Evolutionary conservation across 2,329 filamentous ascomycete genomes (phyloP).

Genomic region (Epichloe baconii): DNA sequence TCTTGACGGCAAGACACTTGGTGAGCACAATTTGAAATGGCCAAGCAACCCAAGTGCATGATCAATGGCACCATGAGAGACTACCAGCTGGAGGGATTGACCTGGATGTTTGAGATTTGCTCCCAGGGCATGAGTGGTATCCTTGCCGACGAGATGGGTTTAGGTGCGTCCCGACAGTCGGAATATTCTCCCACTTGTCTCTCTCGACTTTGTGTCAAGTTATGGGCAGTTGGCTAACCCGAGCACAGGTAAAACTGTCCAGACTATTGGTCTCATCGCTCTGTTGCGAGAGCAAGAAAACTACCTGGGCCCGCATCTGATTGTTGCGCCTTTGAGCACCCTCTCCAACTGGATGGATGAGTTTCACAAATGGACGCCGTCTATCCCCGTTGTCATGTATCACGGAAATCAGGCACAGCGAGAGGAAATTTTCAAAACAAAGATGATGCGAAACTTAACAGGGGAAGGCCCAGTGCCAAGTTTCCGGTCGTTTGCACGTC

Average conservation of each 20-base stretch:
- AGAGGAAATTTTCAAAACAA: constrained; percentile 58
- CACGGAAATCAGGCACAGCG: constrained; percentile 73
- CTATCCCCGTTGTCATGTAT: constrained; percentile 79
- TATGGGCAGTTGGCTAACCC: background rate
- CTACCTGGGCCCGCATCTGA: constrained; percentile 75
- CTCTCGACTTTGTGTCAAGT: background rate
- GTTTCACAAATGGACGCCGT: constrained; percentile 79
- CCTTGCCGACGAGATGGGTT: constrained; percentile 85
- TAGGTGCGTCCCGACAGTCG: constrained; percentile 34
- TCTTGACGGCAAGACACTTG: constrained; percentile 45
- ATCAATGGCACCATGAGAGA: constrained; percentile 82
- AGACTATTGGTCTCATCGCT: constrained; percentile 78
- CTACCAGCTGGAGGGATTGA: constrained; percentile 87
- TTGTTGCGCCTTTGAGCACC: constrained; percentile 82
- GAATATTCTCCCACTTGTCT: background rate
- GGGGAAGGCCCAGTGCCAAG: constrained; percentile 42
- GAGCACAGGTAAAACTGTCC: constrained; percentile 68
- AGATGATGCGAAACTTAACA: constrained; percentile 56
- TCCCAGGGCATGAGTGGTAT: constrained; percentile 82
- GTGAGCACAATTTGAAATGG: constrained; percentile 61
- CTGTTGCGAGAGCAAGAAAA: constrained; percentile 76
- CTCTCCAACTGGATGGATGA: constrained; percentile 94
- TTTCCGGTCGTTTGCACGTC: constrained; percentile 92
- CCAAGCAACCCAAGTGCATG: constrained; percentile 73
- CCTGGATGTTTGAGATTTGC: constrained; percentile 82